These are phyloP conservation scores for Pseudocercospora macadamiae DNA, from an alignment of 2,329 filamentous ascomycete species.

Conservation along the genomic window DNA sequence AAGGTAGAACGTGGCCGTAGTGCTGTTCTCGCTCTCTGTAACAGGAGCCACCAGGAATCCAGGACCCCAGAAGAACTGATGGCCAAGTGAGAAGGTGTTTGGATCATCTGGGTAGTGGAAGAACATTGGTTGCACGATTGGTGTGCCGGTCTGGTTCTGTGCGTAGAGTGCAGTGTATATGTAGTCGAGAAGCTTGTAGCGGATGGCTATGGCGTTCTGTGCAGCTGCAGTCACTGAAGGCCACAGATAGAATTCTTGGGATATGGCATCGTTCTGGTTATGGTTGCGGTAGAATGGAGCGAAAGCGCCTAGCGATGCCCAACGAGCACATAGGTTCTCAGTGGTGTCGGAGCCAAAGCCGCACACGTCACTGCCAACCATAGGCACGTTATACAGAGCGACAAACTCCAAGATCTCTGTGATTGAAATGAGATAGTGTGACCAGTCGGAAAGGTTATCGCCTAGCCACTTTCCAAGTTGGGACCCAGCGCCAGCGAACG, in stretches of 20 bases:
- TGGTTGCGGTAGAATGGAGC: conserved; percentile 77
- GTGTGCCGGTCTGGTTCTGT: conserved; percentile 64
- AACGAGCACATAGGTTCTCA: conserved; percentile 72
- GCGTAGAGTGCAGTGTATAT: conserved; percentile 71
- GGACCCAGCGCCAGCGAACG: conserved; percentile 71
- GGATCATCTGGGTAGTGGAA: conserved; percentile 67
- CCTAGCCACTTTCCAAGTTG: conserved; percentile 65
- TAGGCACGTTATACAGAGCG: conserved; percentile 52
- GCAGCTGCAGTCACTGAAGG: conserved; percentile 64
- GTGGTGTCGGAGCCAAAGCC: conserved; percentile 71
- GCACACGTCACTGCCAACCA: conserved; percentile 68
- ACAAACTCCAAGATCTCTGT: conserved; percentile 50
- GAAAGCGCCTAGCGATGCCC: conserved; percentile 74
- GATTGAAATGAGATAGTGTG: conserved; percentile 48
- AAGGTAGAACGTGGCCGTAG: conserved; percentile 59
- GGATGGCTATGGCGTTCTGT: conserved; percentile 67
- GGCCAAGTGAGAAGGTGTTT: conserved; percentile 55
- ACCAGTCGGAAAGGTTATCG: conserved; percentile 54
- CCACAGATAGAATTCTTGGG: conserved; percentile 76
- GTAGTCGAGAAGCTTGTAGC: conserved; percentile 80
- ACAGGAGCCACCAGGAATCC: conserved; percentile 61
- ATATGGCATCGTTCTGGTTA: conserved; percentile 56
- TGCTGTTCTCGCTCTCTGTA: conserved; percentile 54
- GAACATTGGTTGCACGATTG: conserved; percentile 70
- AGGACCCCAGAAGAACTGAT: conserved; percentile 64